Evolutionary conservation across 1,284 basidiomycete genomes (phyloP).

Genomic region (Ganoderma lingzhi): DNA sequence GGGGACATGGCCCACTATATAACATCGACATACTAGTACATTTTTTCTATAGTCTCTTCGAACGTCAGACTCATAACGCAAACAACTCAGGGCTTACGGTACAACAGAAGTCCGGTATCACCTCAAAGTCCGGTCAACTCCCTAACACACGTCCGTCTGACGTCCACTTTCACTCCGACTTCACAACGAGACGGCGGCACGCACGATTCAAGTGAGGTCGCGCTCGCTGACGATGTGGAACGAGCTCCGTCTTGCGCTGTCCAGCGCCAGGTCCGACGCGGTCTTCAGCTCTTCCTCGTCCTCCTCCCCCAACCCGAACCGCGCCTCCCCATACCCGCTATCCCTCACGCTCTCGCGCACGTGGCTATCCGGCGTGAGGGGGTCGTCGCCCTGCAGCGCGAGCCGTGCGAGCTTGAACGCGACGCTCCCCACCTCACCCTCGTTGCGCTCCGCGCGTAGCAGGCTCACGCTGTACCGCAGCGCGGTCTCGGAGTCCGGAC

Average conservation of each 20-base stretch:
- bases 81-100: background rate
- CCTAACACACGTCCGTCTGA: background rate
- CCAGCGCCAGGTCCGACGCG: background rate
- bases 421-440: background rate
- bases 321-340: background rate
- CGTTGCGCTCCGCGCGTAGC: background rate
- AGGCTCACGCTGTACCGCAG: background rate
- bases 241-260: background rate
- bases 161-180: background rate
- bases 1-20: background rate
- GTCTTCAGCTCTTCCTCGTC: conserved; percentile 1
- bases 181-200: background rate
- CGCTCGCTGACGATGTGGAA: background rate
- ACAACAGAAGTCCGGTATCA: background rate
- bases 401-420: background rate
- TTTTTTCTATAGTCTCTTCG: background rate
- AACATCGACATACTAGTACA: background rate
- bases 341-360: background rate
- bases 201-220: background rate
- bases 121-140: background rate
- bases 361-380: background rate
- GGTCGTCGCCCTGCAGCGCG: conserved; percentile 2
- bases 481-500: background rate
- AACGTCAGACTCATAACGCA: background rate
- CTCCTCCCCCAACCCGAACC: background rate